Evolutionary conservation across 345 rosid species (phyloP).

Genomic region (Populus simonii): DNA sequence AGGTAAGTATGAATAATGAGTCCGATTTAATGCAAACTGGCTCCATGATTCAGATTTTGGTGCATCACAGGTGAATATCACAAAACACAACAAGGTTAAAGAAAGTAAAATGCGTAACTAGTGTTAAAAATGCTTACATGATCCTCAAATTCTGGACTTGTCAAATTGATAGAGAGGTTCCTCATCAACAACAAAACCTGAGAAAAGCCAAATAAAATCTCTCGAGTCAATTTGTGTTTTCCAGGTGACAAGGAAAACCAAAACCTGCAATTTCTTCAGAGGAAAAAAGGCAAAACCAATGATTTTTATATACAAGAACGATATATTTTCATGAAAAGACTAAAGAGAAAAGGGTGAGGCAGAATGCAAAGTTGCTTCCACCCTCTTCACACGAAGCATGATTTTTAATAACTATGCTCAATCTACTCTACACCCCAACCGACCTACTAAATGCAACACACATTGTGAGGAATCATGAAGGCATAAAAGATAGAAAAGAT

Average conservation of each 20-base stretch:
- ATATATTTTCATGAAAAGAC: not conserved
- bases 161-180: constrained; percentile 67
- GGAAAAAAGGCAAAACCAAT: no score
- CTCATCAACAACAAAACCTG: constrained; percentile 78
- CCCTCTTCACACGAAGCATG: not conserved
- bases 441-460: no score
- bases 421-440: not conserved
- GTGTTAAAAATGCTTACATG: constrained; percentile 48
- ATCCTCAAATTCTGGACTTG: constrained; percentile 74
- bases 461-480: not conserved
- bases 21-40: not conserved
- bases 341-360: not conserved
- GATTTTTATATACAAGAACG: not conserved
- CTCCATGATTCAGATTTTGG: not conserved
- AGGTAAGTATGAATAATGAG: not conserved
- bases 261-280: not conserved
- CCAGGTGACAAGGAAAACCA: not conserved
- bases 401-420: not conserved
- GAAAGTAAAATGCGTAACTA: not conserved
- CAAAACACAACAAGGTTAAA: not conserved
- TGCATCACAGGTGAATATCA: not conserved
- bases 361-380: not conserved
- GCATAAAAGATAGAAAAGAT: not conserved
- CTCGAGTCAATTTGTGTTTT: not conserved
- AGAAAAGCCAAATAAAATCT: constrained; percentile 14